Percentiles rank a stretch among this genome's conserved stretches.
phyloP scores from a whole-genome alignment of 805 yeast genomes.

The Trichomonascus vanleenenianus region DNA sequence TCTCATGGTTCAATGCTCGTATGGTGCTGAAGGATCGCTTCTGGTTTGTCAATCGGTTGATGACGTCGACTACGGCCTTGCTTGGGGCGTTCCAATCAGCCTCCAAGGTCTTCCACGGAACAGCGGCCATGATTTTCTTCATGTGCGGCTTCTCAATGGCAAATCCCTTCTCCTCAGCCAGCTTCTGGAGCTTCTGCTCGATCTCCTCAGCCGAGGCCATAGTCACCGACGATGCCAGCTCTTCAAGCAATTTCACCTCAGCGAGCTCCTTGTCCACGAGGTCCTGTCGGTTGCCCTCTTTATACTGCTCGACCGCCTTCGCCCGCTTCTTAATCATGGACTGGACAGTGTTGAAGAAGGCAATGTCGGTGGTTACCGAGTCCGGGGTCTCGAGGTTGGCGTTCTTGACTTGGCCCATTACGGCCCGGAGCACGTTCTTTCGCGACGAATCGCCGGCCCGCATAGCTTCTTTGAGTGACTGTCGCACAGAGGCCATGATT shows the following conservation, averaged over 20 bases:
- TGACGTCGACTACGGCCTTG: slow-evolving; percentile 22
- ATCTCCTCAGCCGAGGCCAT: slow-evolving; percentile 42
- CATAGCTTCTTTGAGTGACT: slow-evolving; percentile 43
- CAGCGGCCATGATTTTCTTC: slow-evolving; percentile 19
- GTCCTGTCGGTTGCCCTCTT: slow-evolving; percentile 40
- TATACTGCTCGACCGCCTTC: slow-evolving; percentile 43
- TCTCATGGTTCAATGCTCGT: slow-evolving; percentile 32
- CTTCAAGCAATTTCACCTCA: slow-evolving; percentile 38
- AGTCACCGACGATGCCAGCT: slow-evolving; percentile 36
- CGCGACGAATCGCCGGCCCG: slow-evolving; percentile 33
- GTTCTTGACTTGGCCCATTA: slow-evolving; percentile 29
- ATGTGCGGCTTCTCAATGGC: slow-evolving; percentile 13
- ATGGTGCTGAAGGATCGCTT: slow-evolving; percentile 23
- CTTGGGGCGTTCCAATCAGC: slow-evolving; percentile 26
- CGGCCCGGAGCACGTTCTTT: slow-evolving; percentile 26
- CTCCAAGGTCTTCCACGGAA: slow-evolving; percentile 24
- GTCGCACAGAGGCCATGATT: slow-evolving; percentile 31
- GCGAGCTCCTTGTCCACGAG: slow-evolving; percentile 44
- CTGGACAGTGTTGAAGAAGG: slow-evolving; percentile 36
- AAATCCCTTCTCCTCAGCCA: slow-evolving; percentile 15
- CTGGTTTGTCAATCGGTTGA: slow-evolving; percentile 15
- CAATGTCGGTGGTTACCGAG: slow-evolving; percentile 21
- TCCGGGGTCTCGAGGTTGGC: slow-evolving; percentile 27
- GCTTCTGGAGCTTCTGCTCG: slow-evolving; percentile 26
- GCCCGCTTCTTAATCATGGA: slow-evolving; percentile 34